Conservation (phyloP, 495 filamentous ascomycete species). For the Platismatia glauca region DNA sequence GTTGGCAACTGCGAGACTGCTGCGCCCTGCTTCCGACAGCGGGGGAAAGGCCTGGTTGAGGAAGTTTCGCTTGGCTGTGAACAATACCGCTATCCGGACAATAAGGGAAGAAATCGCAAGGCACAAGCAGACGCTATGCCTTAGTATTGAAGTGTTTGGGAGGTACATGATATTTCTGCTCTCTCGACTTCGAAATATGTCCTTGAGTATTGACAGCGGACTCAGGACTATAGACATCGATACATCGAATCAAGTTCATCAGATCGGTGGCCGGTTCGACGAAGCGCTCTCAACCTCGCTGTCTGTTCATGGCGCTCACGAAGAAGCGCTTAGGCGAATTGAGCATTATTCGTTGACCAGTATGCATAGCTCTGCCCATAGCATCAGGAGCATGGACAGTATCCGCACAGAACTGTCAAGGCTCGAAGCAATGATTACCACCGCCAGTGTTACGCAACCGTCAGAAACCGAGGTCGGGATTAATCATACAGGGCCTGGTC, state of each 20-base stretch:
- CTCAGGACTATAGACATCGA: conserved; percentile 11
- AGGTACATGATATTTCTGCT: not conserved
- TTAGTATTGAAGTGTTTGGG: conserved; percentile 13
- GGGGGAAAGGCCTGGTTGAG: conserved; percentile 15
- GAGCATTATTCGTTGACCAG: conserved; percentile 13
- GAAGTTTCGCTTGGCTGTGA: conserved; percentile 14
- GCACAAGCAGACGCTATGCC: conserved; percentile 9
- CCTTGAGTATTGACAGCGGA: not conserved
- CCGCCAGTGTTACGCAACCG: not conserved
- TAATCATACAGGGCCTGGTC: not conserved
- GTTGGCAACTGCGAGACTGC: conserved; percentile 12
- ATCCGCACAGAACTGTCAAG: conserved; percentile 13
- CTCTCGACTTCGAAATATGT: not conserved
- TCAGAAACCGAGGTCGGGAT: not conserved
- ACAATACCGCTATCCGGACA: conserved; percentile 13
- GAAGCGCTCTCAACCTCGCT: conserved; percentile 6
- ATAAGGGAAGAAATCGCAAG: conserved; percentile 10
- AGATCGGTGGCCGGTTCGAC: not conserved
- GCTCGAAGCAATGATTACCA: conserved; percentile 11
- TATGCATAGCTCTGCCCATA: conserved; percentile 12
- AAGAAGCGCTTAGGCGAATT: conserved; percentile 1
- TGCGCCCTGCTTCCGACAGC: conserved; percentile 4
- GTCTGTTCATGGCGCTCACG: conserved; percentile 8
- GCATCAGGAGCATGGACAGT: conserved; percentile 15
- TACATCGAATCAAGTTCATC: conserved; percentile 13